Base-by-base conservation (phyloP, 208 protist genomes). In the Crithidia sp. region DNA sequence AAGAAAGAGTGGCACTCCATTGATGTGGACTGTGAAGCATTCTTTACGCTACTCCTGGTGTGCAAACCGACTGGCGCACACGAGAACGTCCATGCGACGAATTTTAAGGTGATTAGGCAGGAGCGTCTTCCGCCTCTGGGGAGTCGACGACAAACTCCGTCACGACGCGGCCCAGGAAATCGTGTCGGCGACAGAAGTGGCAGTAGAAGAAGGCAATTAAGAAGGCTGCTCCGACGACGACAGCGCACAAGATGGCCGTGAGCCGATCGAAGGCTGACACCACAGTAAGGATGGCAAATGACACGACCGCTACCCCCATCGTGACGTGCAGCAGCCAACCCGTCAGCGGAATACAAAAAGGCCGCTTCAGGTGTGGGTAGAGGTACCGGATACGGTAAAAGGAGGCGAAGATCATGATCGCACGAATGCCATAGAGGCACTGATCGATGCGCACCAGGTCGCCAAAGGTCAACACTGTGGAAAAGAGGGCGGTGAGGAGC, bases 381-480 rank as follows among this genome's bases (percentile, higher is more conserved):
- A 83, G 70, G 28, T 84, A 44, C 7, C 90, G 85, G n/a, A 89
- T 82, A 19, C 81, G 74, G 41, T 90, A 84, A 56, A 95, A 91
- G 12, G 88, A 77, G 16, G 84, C 19, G 40, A 91, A 83, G 9
- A 95, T 88, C 39, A 77, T 56, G 17, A 88, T 67, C 0, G 91
- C 73, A 7, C 88, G 76, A 72, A 95, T 82, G 65, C 86, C 86
- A 57, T 95, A 95, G 8, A 95, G 76, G 16, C 88, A 84, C 67
- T 95, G 90, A 79, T 93, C 88, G 3, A 88, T 61, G 67, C 85
- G 83, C 37, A 95, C 83, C 39, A 95, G 72, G 13, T 86, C 74
- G 10, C 79, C 86, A 74, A 95, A 95, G 67, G 84, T 78, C 7
- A 91, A 68, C 16, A 86, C 67, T 0, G 76, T 76, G 13, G 86